Conservation (phyloP, 2,329 filamentous ascomycete species). For the Monosporascus sp. region DNA sequence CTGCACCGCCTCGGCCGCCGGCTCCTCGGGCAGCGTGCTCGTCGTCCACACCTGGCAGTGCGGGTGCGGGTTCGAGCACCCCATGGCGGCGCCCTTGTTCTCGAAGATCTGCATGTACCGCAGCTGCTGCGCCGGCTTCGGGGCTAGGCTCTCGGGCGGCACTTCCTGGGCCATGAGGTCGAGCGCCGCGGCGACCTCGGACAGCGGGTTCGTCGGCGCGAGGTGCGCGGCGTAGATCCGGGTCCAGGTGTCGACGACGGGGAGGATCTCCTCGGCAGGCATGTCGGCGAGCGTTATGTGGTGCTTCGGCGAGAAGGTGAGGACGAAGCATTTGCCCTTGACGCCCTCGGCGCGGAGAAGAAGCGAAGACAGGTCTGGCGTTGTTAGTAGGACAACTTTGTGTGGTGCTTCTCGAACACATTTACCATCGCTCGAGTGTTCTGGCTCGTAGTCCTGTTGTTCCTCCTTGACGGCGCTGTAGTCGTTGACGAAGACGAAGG, state of each 20-base stretch:
- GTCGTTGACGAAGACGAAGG: constrained; percentile 95
- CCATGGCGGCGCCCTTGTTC: constrained; percentile 97
- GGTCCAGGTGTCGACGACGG: constrained; percentile 86
- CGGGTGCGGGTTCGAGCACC: constrained; percentile 96
- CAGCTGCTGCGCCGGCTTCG: constrained; percentile 66
- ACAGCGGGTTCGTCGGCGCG: constrained; percentile 63
- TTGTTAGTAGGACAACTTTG: neutral
- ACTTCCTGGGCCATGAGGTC: constrained; percentile 32
- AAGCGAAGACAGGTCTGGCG: constrained; percentile 63
- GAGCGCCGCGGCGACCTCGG: constrained; percentile 31
- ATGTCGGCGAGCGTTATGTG: constrained; percentile 92
- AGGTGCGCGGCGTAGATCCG: constrained; percentile 81
- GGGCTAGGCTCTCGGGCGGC: constrained; percentile 30
- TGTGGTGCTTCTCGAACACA: neutral
- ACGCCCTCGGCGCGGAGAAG: constrained; percentile 80
- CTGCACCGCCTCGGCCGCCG: constrained; percentile 69
- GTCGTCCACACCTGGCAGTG: constrained; percentile 97
- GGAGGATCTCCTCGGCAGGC: constrained; percentile 66
- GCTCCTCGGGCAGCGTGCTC: constrained; percentile 85
- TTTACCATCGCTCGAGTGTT: constrained; percentile 31
- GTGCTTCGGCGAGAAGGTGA: constrained; percentile 89
- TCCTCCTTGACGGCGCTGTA: constrained; percentile 95
- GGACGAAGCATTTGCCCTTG: constrained; percentile 92
- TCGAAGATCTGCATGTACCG: constrained; percentile 99
- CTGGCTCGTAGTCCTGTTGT: constrained; percentile 68